A percentile compares a stretch with the other conserved stretches of the same genome.
phyloP scores from a whole-genome alignment of 768 basidiomycete species.

The Collybiopsis confluens region DNA sequence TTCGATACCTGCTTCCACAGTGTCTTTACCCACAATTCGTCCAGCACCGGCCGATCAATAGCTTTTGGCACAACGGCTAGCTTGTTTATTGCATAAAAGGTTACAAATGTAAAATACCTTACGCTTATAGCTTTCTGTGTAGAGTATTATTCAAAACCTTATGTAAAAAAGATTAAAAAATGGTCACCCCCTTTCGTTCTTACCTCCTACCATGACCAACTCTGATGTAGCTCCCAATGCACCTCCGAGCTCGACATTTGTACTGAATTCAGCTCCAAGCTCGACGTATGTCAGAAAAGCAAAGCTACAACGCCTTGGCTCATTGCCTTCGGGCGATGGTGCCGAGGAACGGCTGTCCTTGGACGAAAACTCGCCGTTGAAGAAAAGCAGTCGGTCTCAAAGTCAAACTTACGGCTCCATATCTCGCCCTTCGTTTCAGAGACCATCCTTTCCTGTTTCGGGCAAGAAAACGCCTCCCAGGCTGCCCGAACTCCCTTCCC shows the following conservation, averaged over 20 bases:
- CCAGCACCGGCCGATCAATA: neutral
- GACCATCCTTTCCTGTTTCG: constrained; percentile 26
- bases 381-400: neutral
- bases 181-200: no score
- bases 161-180: no score
- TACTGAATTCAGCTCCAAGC: constrained; percentile 7
- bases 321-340: constrained; percentile 2
- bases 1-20: neutral
- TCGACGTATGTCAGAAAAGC: constrained; percentile 5
- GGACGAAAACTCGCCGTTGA: neutral
- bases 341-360: neutral
- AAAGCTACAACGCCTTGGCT: constrained; percentile 4
- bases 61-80: no score
- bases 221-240: constrained; percentile 5
- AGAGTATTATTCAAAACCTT: no score
- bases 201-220: constrained; percentile 6
- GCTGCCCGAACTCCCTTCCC: constrained; percentile 29
- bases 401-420: constrained; percentile 51
- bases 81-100: constrained; percentile 11
- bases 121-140: no score
- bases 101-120: no score
- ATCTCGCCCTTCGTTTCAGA: constrained; percentile 22
- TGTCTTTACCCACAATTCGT: neutral
- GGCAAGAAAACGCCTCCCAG: constrained; percentile 31
- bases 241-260: constrained; percentile 3